Evolutionary conservation across 108 stramenopile species (phyloP), one percentile per base, ranked within the genome.

Genomic region (Cyclotella sp.): DNA sequence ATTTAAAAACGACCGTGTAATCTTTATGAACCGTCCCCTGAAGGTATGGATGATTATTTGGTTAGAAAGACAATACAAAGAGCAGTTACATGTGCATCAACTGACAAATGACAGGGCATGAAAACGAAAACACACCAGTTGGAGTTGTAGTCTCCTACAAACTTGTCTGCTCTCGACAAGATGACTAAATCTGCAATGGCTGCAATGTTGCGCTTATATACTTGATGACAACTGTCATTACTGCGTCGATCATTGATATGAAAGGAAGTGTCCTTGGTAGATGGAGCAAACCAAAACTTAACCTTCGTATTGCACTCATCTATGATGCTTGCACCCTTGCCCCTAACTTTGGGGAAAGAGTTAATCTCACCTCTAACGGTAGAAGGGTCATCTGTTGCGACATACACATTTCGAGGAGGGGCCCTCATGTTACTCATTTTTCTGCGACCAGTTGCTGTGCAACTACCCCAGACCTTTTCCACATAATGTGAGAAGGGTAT

Each of bases 321-420:
- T 24, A 71, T 58, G n/a, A 80, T 42, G 53, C 68, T 78, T 9
- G 68, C 42, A n/a, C 83, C 86, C 0, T 49, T 60, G 24, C 65
- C 83, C 68, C 92, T 92, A 3, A 61, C 60, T 84, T 92, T 88
- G 44, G 87, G 86, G 10, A 94, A 80, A 39, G 85, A 77, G 10
- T 63, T 27, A 15, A 83, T 61, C 55, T 82, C 81, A 9, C 52
- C 53, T 26, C 42, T 19, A 41, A 81, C 54, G 6, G 39, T 59
- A 0, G 24, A n/a, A 14, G 73, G 68, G 24, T 81, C 80, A 68
- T 81, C 74, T 12, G 80, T 81, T 4, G 80, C 80, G 39, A 81
- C 55, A 63, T 65, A 81, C 1, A 81, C 70, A 15, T 40, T 51
- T 30, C 73, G n/a, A 13, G 64, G 63, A 40, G 30, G 18, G 4